Evolutionary conservation across 2,329 filamentous ascomycete species (phyloP).

Genomic region (Aspergillus phoenicis): DNA sequence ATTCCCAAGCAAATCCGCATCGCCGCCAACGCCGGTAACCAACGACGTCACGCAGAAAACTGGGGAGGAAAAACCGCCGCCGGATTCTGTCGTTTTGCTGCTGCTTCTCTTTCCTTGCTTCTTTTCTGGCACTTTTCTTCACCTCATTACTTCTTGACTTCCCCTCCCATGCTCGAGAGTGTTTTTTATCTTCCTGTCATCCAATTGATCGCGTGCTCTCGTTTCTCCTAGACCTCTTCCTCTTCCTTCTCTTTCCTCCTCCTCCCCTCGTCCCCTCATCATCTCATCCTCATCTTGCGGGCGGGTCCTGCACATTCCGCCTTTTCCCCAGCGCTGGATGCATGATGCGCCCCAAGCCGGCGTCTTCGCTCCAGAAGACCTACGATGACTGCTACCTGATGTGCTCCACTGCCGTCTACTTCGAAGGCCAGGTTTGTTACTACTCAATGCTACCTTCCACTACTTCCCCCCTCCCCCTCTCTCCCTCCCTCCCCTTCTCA

Average conservation of each 20-base stretch:
- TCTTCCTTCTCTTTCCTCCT: neutral
- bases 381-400: conserved; percentile 96
- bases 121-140: neutral
- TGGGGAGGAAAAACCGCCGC: conserved; percentile 1
- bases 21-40: neutral
- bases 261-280: neutral
- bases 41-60: conserved; percentile 11
- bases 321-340: conserved; percentile 12
- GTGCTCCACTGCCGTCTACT: conserved; percentile 94
- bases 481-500: neutral
- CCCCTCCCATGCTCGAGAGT: neutral
- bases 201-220: conserved; percentile 13
- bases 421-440: conserved; percentile 77
- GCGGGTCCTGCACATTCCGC: conserved; percentile 26
- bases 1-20: too few species aligned
- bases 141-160: neutral
- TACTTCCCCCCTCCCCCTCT: neutral
- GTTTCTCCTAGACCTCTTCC: neutral
- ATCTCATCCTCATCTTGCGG: conserved; percentile 22
- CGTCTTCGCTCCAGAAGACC: conserved; percentile 86
- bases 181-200: conserved; percentile 11
- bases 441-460: neutral
- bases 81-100: neutral
- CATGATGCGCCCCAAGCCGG: conserved; percentile 60
- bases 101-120: neutral